Evolutionary conservation across 257 asterid genomes (phyloP).

Genomic region (Solanum arcanum): DNA sequence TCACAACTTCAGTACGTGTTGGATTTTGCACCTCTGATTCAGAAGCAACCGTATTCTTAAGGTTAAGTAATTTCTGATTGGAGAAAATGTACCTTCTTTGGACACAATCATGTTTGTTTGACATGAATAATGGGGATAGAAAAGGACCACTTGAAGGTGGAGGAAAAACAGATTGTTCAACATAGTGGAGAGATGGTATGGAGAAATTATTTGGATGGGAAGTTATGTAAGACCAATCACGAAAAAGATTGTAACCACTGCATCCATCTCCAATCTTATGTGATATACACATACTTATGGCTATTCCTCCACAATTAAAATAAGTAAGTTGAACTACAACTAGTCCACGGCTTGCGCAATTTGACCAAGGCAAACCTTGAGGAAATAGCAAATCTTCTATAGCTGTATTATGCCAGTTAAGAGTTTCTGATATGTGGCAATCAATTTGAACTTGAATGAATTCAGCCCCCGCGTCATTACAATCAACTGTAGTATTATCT

Average conservation of each 20-base stretch:
- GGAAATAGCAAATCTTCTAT: background rate
- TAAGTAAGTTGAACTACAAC: background rate
- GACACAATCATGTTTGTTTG: background rate
- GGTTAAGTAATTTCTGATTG: background rate
- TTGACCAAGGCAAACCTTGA: background rate
- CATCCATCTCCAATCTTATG: background rate
- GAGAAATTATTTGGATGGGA: background rate
- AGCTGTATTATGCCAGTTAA: background rate
- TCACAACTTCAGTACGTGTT: background rate
- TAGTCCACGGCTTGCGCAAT: background rate
- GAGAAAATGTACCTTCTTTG: background rate
- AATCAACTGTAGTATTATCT: background rate
- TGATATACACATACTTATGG: background rate
- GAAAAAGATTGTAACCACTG: background rate
- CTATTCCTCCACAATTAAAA: slow-evolving; percentile 4
- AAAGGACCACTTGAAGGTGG: background rate
- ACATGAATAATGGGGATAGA: background rate
- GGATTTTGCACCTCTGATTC: background rate
- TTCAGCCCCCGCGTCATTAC: slow-evolving; percentile 1
- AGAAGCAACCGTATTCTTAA: background rate
- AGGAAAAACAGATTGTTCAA: background rate
- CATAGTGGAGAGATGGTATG: background rate
- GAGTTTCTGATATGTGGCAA: background rate
- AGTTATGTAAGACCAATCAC: slow-evolving; percentile 2
- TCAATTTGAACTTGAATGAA: background rate